These are phyloP conservation scores for Kodamaea sagamina DNA, from an alignment of 805 yeast species.

Conservation along the genomic window DNA sequence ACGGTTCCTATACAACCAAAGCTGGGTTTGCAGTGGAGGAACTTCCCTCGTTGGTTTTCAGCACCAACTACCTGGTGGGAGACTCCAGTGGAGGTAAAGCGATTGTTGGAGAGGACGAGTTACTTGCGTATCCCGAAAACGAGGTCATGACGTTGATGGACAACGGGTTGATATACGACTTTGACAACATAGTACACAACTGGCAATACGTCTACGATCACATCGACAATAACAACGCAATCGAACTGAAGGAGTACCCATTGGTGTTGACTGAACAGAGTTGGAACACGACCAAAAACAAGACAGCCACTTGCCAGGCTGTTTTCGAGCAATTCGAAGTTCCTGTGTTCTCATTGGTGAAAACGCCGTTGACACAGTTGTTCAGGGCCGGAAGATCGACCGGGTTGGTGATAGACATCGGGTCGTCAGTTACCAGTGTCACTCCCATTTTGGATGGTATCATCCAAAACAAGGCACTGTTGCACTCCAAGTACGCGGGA, in stretches of 20 bases:
- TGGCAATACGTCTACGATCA: conserved; percentile 66
- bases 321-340: conserved; percentile 75
- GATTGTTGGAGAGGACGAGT: conserved; percentile 48
- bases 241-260: conserved; percentile 63
- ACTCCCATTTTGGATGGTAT: conserved; percentile 80
- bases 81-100: conserved; percentile 22
- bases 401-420: conserved; percentile 80
- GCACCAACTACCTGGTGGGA: conserved; percentile 54
- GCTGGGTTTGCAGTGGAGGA: conserved; percentile 73
- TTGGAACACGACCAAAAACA: conserved; percentile 66
- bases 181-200: conserved; percentile 65
- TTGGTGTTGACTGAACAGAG: conserved; percentile 63
- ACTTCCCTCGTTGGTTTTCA: conserved; percentile 58
- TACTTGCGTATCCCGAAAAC: conserved; percentile 45
- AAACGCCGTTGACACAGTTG: conserved; percentile 74
- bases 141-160: conserved; percentile 62
- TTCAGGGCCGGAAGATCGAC: conserved; percentile 78
- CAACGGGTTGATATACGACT: conserved; percentile 68
- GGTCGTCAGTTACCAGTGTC: conserved; percentile 66
- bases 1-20: conserved; percentile 62
- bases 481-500: conserved; percentile 77
- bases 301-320: conserved; percentile 59
- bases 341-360: conserved; percentile 74
- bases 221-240: conserved; percentile 42
- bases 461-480: conserved; percentile 62